Evolutionary conservation across 371 early-diverging fungal genomes (phyloP), one percentile per base, ranked within the genome.

Genomic region (Amoeboaphelidium protococcarum): DNA sequence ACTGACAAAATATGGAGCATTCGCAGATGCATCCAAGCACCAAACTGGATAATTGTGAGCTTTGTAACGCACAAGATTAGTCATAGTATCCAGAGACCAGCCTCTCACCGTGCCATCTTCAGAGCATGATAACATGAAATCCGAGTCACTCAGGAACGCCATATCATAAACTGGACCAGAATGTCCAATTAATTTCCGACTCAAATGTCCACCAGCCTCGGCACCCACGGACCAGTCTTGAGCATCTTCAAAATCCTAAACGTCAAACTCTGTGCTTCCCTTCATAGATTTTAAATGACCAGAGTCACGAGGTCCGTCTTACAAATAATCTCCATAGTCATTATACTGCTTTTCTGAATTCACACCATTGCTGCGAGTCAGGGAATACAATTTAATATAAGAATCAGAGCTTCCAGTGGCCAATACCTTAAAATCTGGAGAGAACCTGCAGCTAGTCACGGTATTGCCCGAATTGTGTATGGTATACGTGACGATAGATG

Each of bases 11-110:
- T 96, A 98, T 55, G 78, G 75, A 22, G 90, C 90, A 31, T 68
- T 58, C 2, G 61, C 56, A 2, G 65, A 59, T 25, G 73, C 60
- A 47, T 63, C 71, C 0, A 91, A 77, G 55, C 80, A 82, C 97
- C 98, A 99, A 2, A 99, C 71, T 13, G 99, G 99, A 58, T 88
- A 90, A 58, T 83, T 88, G 65, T 98, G 98, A 23, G 94, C 91
- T 58, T 80, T 82, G 69, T 95, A 99, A 41, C 76, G 73, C 13
- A 82, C 96, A 4, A 98, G 54, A 54, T 86, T 86, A 24, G 78
- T 69, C 49, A 68, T 76, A 3, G 94, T 82, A 40, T 85, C 84
- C 24, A 86, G 63, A 56, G 80, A 82, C 99, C 99, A 99, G 6
- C 83, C 84, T 76, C 47, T 47, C 12, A 53, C 40, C 42, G 98